These are phyloP conservation scores for Saccharomyces hybrid DNA, from an alignment of 1,139 yeast genomes.

Conservation along the genomic window DNA sequence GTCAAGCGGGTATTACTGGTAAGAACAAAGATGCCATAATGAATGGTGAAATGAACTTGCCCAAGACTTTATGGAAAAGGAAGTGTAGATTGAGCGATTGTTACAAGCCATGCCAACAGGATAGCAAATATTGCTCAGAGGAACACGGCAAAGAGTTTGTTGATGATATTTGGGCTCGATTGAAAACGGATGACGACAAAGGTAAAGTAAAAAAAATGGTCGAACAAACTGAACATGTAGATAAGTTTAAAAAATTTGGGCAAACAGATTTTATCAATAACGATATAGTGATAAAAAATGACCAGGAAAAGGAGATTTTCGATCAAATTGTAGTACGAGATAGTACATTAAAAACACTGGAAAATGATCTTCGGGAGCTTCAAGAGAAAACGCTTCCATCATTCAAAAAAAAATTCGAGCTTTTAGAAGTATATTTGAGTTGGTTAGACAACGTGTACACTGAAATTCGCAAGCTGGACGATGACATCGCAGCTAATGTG, in stretches of 20 bases:
- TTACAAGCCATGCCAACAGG: conserved; percentile 44
- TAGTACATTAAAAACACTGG: conserved; percentile 15
- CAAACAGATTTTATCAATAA: conserved; percentile 13
- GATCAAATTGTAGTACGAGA: conserved; percentile 27
- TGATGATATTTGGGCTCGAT: conserved; percentile 27
- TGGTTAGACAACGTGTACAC: conserved; percentile 26
- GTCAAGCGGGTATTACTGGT: conserved; percentile 48
- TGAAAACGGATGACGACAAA: conserved; percentile 12
- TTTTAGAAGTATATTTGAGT: conserved; percentile 23
- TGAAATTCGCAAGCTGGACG: conserved; percentile 12
- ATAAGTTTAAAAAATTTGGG: conserved; percentile 24
- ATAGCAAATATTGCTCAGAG: conserved; percentile 65
- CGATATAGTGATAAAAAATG: conserved; percentile 30
- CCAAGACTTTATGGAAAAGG: conserved; percentile 56
- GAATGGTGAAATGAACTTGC: conserved; percentile 21
- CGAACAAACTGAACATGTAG: conserved; percentile 16
- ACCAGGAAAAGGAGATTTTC: conserved; percentile 19
- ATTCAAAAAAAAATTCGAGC: conserved; percentile 13
- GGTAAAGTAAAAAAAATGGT: conserved; percentile 19
- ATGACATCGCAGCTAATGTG: conserved; percentile 10
- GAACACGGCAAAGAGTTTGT: conserved; percentile 65
- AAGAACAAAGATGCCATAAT: conserved; percentile 2
- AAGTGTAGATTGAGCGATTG: conserved; percentile 64
- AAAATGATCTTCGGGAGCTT: conserved; percentile 15
- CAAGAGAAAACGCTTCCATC: conserved; percentile 14